These are phyloP conservation scores for Staphylotrichum tortipilum DNA, from an alignment of 495 filamentous ascomycete genomes.

Conservation along the genomic window DNA sequence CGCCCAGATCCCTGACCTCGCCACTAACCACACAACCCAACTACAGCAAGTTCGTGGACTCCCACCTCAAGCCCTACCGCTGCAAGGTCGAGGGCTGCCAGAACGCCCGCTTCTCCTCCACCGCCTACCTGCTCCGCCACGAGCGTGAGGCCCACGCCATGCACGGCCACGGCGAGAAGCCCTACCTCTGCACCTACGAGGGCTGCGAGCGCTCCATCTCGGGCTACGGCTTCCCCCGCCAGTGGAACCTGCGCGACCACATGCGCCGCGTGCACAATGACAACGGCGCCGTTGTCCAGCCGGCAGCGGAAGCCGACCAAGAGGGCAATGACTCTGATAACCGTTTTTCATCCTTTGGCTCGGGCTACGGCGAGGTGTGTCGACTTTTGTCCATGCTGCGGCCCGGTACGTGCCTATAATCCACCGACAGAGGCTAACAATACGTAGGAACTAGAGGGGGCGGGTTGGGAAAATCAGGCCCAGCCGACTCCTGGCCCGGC, in stretches of 20 bases:
- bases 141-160: conserved; percentile 91
- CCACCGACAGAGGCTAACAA: no score
- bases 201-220: conserved; percentile 72
- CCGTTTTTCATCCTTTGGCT: no score
- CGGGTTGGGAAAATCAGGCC: no score
- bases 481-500: no score
- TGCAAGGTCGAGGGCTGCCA: conserved; percentile 75
- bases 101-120: conserved; percentile 79
- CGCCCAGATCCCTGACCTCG: conserved; percentile 16
- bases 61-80: conserved; percentile 85
- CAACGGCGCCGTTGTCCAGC: conserved; percentile 35
- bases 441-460: no score
- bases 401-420: no score
- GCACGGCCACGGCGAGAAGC: conserved; percentile 88
- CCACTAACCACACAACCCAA: no score
- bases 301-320: no score
- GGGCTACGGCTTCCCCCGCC: conserved; percentile 80
- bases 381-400: no score
- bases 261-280: conserved; percentile 91
- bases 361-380: no score
- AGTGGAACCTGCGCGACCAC: conserved; percentile 91
- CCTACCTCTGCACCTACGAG: conserved; percentile 72
- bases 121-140: conserved; percentile 87
- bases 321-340: no score
- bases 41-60: conserved; percentile 84